Base-by-base conservation (phyloP, 2,329 filamentous ascomycete species). In the Talaromyces pinophilus region DNA sequence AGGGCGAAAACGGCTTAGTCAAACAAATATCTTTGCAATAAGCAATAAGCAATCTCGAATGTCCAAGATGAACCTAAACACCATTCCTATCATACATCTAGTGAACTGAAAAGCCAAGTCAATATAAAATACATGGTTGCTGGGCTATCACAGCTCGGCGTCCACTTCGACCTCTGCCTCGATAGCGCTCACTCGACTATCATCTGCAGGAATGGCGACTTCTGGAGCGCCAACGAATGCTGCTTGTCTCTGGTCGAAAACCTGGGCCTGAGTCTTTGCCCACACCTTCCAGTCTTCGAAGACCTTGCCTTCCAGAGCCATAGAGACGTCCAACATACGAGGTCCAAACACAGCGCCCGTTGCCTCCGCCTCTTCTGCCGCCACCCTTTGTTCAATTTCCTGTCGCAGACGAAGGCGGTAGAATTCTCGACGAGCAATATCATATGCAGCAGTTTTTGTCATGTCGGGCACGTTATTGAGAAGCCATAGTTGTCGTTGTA, bases 331-430 rank as follows among this genome's bases (percentile, higher is more conserved):
- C 62, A 93, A 77, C 67, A 86, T 85, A 50, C 87, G 84, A 78
- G 90, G 91, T 77, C 92, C 92, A 77, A 98, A 98, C 83, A 92
- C 92, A 61, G 93, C 93, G 63, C 95, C 95, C 5, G 91, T 90
- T 72, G 91, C 87, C 69, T 88, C 83, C 33, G 95, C 94, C 80
- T 99, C 95, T 80, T 99, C 95, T 60, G 88, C 84, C 7, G 94
- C 92, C 67, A 99, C 86, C 72, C 93, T 88, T 71, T 87, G 85
- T 80, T 94, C 88, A 59, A 97, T 86, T 70, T 97, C 93, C 72
- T 96, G 89, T 67, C 88, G 84, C 72, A 96, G 90, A 67, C 95
- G 90, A 69, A 94, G 80, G 55, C 85, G 83, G 82, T 99, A 99
- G 80, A 98, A 97, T 78, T 99, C 94, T 70, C 89, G 90, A 67